Evolutionary conservation across 768 basidiomycete genomes (phyloP), one percentile per base, ranked within the genome.

Genomic region (Tephrocybe sp.): DNA sequence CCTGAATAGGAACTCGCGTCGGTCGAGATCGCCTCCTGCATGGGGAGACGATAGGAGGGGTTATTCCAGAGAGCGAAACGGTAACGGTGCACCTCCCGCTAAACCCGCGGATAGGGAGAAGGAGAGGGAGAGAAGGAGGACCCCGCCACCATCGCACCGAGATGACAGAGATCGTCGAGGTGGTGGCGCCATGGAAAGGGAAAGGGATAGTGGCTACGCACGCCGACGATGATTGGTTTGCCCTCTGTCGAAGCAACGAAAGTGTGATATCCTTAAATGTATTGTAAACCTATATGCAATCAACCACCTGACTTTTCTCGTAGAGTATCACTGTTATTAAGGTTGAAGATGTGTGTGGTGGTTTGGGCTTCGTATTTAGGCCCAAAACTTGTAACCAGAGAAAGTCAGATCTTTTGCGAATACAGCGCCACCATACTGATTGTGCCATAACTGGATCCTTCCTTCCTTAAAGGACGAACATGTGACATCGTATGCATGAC

Each of bases 21-120:
- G 61, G 23, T 64, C 63, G 14, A 57, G 62, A 45, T 62, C 67
- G 9, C 64, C 62, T 6, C 30, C 49, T 8, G 47, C 43, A 14
- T 44, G 45, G n/a, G 44, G 47, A 48, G 56, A 52, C 9, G 47
- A 50, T 23, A 52, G 51, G 36, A 38, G 54, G 33, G 55, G 40
- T 20, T 50, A 54, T 32, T 53, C 42, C 14, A 49, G 45, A 22
- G 59, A 59, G 11, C 46, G 49, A 16, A 39, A 51, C n/a, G 48
- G 55, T 11, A 39, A 51, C n/a, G 48, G 55, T 11, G 50, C 12
- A 33, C 43, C 31, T 30, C 43, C 36, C n/a, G n/a, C 35, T 5
- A 30, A 53, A n/a, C 38, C 45, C 16, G 31, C 40, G 19, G 57
- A 55, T 13, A 53, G 39, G 47, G 54, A 52, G 22, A 23, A 36